Base-by-base conservation (phyloP, 176 grass and related monocot genomes). In the Zea luxurians region DNA sequence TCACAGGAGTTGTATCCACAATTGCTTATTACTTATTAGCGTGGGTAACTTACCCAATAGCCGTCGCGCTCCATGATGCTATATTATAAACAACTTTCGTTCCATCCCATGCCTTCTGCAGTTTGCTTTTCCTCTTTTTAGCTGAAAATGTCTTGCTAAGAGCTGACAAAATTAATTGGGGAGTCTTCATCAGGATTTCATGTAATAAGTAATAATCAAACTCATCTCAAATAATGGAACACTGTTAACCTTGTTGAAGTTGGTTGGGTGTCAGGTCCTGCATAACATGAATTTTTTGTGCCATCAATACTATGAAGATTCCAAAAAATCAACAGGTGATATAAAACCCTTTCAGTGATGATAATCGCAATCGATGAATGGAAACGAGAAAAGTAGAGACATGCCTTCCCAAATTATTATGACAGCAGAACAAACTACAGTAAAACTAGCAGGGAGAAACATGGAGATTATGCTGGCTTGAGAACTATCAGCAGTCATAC, bases 221-320 rank as follows among this genome's bases (percentile, higher is more conserved):
- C 40, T 55, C 4, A 53, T 85, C 35, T 72, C 58, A 81, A 71
- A 59, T 81, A 45, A 85, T 36, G 46, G 47, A 46, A 3, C 27
- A 62, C 27, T 18, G 12, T 27, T 86, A 36, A 92, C 95, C 95
- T 86, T 94, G 83, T 84, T 97, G 95, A 65, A 97, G 87, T 90
- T 97, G 86, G 83, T 84, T 88, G 41, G 95, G 95, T 8, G 89
- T 97, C 87, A 97, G 85, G 60, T 97, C 95, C 95, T 97, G 89
- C 69, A 90, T 57, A 80, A 91, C 12, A 85, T 76, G 4, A 76
- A 78, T 71, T 63, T 63, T 74, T 59, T 35, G 9, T 42, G 59
- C 18, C 44, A 81, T 84, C 18, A 88, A 59, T 79, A 77, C 6
- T 13, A 36, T 1, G 18, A 71, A 48, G 4, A 54, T 76, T 75